Evolutionary conservation across 257 asterid species (phyloP).

Genomic region (Solanum pinnatisectum): DNA sequence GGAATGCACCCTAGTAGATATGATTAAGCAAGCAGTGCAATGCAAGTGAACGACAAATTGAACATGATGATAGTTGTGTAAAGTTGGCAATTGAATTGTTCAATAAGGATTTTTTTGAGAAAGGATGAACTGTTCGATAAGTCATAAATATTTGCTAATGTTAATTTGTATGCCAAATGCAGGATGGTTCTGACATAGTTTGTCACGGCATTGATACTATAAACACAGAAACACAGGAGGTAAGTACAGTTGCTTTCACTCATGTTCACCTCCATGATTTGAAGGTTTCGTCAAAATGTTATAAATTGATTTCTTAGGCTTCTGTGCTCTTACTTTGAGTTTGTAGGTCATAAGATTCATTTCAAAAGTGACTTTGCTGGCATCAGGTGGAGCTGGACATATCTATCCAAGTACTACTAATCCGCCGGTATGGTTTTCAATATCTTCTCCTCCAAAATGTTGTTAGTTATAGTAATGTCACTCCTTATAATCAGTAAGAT

Average conservation of each 20-base stretch:
- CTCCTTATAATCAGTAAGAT: neutral
- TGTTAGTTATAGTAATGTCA: neutral
- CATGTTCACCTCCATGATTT: neutral
- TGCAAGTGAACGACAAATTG: neutral
- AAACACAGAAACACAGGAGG: slow-evolving; percentile 78
- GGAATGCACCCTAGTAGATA: neutral
- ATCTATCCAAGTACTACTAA: slow-evolving; percentile 93
- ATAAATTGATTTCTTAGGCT: neutral
- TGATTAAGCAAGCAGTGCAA: neutral
- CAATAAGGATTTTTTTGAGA: neutral
- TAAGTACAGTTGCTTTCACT: slow-evolving; percentile 6
- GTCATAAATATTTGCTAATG: neutral
- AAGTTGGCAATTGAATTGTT: neutral
- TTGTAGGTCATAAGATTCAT: slow-evolving; percentile 84
- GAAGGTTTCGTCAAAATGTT: neutral
- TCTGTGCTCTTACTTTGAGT: neutral
- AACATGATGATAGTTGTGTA: neutral
- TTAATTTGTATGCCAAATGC: slow-evolving; percentile 20
- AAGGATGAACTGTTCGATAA: neutral
- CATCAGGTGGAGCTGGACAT: slow-evolving; percentile 99
- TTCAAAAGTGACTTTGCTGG: slow-evolving; percentile 85
- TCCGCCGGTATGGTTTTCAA: slow-evolving; percentile 54
- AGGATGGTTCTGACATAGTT: slow-evolving; percentile 71
- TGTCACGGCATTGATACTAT: slow-evolving; percentile 90
- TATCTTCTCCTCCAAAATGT: neutral